phyloP scores from a whole-genome alignment of 176 grass and related monocot species.

The Panicum miliaceum region DNA sequence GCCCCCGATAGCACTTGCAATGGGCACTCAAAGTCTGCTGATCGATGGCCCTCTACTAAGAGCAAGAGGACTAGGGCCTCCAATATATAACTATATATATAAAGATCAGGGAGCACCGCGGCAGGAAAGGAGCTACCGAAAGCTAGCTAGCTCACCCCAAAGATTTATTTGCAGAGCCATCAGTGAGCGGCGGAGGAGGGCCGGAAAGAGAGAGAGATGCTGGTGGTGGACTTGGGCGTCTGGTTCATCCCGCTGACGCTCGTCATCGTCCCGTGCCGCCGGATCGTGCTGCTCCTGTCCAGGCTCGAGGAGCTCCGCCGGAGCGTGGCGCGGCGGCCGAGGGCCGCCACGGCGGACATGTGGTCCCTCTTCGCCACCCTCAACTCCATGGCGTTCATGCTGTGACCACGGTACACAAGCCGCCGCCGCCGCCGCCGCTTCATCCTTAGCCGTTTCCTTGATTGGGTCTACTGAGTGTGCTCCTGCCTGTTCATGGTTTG shows the following conservation, averaged over 20 bases:
- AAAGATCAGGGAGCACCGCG: background rate
- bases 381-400: conserved; percentile 74
- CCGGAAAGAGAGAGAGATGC: conserved; percentile 34
- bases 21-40: background rate
- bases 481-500: background rate
- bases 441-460: background rate
- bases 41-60: conserved; percentile 20
- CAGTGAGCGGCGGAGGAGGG: background rate
- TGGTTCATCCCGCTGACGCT: conserved; percentile 82
- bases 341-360: conserved; percentile 45
- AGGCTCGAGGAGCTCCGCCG: conserved; percentile 61
- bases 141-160: background rate
- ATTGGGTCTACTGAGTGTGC: background rate
- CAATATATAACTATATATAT: conserved; percentile 27
- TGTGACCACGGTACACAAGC: conserved; percentile 34
- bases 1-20: background rate
- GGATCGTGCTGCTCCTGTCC: conserved; percentile 64
- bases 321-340: conserved; percentile 39
- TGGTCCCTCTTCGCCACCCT: conserved; percentile 62
- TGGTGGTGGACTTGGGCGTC: conserved; percentile 65
- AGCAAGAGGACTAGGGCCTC: background rate
- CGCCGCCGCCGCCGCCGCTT: background rate
- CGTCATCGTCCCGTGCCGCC: conserved; percentile 67
- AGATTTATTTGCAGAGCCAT: conserved; percentile 19
- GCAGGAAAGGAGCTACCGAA: background rate